Base-by-base conservation (phyloP, 2,329 filamentous ascomycete species). In the Penicillium sp. region DNA sequence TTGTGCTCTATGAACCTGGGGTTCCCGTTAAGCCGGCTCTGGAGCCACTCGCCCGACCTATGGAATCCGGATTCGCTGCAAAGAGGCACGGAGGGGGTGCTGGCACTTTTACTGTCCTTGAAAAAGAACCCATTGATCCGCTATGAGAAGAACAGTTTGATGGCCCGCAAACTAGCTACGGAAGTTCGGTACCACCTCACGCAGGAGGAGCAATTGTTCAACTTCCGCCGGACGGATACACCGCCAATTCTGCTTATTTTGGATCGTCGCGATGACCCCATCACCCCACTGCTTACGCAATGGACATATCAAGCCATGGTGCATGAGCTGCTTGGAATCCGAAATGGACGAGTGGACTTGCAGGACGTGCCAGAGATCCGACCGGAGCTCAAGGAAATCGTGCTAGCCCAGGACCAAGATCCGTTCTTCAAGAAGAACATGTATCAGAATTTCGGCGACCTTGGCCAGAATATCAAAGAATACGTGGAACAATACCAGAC, bases 231-330 rank as follows among this genome's bases (percentile, higher is more conserved):
- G 73, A 89, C 92, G 50, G 94, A 99, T 73, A 99, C 94, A 0
- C 90, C 93, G 8, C 94, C 95, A 0, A 92, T 99, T 64, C 80
- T 99, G 14, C 81, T 99, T 31, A 85, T 99, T 51, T 77, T 99
- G 27, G 94, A 99, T 74, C 86, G 94, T 41, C 85, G 94, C 72
- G 92, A 97, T 69, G 94, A 99, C 67, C 93, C 94, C 0, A 89
- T 97, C 49, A 99, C 94, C 3, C 94, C 94, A 0, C 79, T 99
- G 11, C 82, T 99, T 47, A 96, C 92, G 2, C 94, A 99, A 72
- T 99, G 94, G 94, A 99, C 94, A 25, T 99, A 99, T 69, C 94
- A 99, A 75, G 94, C 94, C n/a, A 99, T 99, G 92, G 94, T 99
- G 0, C 94, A 99, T 71, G 94, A 99, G 69, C 78, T 97, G 2